phyloP scores from a whole-genome alignment of 352 stramenopile species.

The Phytophthora pluvialis region DNA sequence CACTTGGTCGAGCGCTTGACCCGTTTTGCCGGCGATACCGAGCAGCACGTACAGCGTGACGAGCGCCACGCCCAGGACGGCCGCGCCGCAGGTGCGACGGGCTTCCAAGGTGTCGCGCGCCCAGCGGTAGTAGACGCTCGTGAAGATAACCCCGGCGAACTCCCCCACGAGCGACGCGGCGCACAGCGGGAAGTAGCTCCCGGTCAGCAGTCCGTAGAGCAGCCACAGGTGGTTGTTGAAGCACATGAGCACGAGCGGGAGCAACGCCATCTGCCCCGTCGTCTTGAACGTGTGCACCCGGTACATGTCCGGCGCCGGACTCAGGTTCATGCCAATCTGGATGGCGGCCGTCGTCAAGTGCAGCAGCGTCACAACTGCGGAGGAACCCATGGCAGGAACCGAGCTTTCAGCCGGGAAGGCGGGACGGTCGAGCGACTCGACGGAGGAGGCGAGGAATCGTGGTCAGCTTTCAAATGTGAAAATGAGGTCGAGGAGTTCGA shows the following conservation, averaged over 20 bases:
- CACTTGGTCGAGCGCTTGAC: constrained; percentile 27
- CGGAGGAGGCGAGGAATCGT: constrained; percentile 26
- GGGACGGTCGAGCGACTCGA: constrained; percentile 31
- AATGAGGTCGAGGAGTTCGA: constrained; percentile 20
- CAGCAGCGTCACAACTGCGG: constrained; percentile 34
- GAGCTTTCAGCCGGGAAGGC: constrained; percentile 36
- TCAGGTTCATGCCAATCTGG: constrained; percentile 48
- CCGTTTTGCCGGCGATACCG: constrained; percentile 39
- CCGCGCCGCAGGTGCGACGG: constrained; percentile 12
- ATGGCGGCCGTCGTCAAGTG: constrained; percentile 38
- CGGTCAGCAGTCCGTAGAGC: constrained; percentile 40
- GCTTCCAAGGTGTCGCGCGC: constrained; percentile 23
- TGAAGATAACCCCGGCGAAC: constrained; percentile 32
- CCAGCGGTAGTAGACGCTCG: constrained; percentile 34
- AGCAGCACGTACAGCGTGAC: constrained; percentile 49
- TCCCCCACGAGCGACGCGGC: constrained; percentile 25
- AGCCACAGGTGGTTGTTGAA: constrained; percentile 54
- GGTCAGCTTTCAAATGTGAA: constrained; percentile 33
- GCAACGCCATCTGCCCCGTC: constrained; percentile 42
- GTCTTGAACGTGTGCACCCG: constrained; percentile 35
- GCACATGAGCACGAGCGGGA: constrained; percentile 50
- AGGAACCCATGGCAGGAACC: constrained; percentile 24
- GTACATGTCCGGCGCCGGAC: constrained; percentile 36
- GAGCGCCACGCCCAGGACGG: constrained; percentile 20
- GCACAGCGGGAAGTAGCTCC: constrained; percentile 39